Evolutionary conservation across 1,284 basidiomycete genomes (phyloP), one percentile per base, ranked within the genome.

Genomic region (Blastosporella zonata): DNA sequence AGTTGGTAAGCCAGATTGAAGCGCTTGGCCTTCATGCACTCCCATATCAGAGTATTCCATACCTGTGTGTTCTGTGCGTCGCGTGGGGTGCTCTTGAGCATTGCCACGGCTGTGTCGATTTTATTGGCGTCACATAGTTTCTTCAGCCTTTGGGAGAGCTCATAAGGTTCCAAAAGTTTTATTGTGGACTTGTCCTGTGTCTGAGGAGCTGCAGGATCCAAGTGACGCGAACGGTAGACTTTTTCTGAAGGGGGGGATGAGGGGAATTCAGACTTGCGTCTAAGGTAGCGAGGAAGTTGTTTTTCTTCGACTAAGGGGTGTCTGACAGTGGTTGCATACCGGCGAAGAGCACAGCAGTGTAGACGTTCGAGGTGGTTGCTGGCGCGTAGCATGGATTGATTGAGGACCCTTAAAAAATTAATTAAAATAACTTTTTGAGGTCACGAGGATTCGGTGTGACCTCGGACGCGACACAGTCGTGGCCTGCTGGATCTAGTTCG

Each of bases 31-130:
- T 77, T 73, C 68, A 87, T 70, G 47, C 75, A 75, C 36, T 79
- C 71, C 66, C 71, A 74, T 28, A 91, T 81, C 50, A 90, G 61
- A 1, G 81, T 87, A 54, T 88, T 89, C 88, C 87, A 91, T 2
- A 84, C 80, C 17, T 74, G 68, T 1, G 77, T 70, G 55, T 87
- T 90, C 61, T 87, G 82, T 0, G 86, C 81, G 57, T 83, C 84
- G 23, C 75, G 65, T 20, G 88, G 87, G 20, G 79, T 66, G 34
- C 72, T 79, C 58, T 82, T 75, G n/a, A 91, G 70, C 59, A 78
- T 73, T 6, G 67, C 58, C 6, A 87, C 69, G 0, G 88, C 88
- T 2, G 71, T 73, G 43, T 82, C 78, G 23, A 87, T 39, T 35
- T 80, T 70, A 3, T 75, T 78, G 13, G 67, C 62, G 3, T 73